phyloP scores from a whole-genome alignment of 1,284 basidiomycete species.

The Sporisorium exsertum region DNA sequence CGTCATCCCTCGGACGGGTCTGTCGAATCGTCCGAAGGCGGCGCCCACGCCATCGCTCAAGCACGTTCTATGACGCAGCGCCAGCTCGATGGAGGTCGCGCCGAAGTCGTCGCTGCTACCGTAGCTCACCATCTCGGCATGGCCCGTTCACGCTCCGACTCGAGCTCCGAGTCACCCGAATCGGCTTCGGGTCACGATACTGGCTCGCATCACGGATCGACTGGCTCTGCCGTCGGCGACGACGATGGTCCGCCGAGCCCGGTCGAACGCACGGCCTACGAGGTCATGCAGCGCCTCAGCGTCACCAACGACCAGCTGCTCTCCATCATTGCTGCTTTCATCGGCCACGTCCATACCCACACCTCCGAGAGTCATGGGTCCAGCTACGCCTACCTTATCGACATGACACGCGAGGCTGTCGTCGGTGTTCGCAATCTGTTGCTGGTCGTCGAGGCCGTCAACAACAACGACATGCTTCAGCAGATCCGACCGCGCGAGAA shows the following conservation, averaged over 20 bases:
- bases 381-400: slow-evolving; percentile 91
- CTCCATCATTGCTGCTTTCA: slow-evolving; percentile 94
- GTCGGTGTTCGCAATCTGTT: slow-evolving; percentile 90
- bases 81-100: slow-evolving; percentile 35
- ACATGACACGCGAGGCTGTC: slow-evolving; percentile 90
- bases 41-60: slow-evolving; percentile 33
- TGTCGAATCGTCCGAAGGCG: slow-evolving; percentile 35
- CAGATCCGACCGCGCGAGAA: slow-evolving; percentile 51
- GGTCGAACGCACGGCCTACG: slow-evolving; percentile 79
- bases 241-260: slow-evolving; percentile 73
- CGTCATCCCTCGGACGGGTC: slow-evolving; percentile 50
- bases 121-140: slow-evolving; percentile 32
- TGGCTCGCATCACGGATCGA: slow-evolving; percentile 75
- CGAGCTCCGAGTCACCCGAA: slow-evolving; percentile 53
- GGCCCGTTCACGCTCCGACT: slow-evolving; percentile 41
- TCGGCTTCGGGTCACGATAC: slow-evolving; percentile 46
- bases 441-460: slow-evolving; percentile 84
- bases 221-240: slow-evolving; percentile 72
- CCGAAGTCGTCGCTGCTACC: slow-evolving; percentile 24
- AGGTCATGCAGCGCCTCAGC: slow-evolving; percentile 67
- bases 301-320: slow-evolving; percentile 79
- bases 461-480: slow-evolving; percentile 51
- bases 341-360: slow-evolving; percentile 94
- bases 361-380: slow-evolving; percentile 83
- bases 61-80: slow-evolving; percentile 40